Percentiles rank a stretch among this genome's conserved stretches.
phyloP scores from a whole-genome alignment of 2,329 filamentous ascomycete genomes.

The Botryotinia convoluta region DNA sequence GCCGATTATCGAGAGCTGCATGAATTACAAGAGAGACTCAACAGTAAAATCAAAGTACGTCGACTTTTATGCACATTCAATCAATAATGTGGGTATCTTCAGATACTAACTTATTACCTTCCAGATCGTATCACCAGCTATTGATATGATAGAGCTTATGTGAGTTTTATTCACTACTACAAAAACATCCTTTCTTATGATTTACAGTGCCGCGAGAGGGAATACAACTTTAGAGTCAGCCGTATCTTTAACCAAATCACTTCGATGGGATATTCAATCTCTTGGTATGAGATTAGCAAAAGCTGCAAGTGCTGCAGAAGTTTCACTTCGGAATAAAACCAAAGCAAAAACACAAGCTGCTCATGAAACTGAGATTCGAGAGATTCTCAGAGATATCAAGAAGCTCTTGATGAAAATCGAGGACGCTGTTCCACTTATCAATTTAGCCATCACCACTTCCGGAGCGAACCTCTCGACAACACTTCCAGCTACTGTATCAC shows the following conservation, averaged over 20 bases:
- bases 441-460: constrained; percentile 89
- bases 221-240: constrained; percentile 83
- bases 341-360: constrained; percentile 51
- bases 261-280: constrained; percentile 78
- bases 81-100: neutral
- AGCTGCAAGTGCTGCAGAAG: constrained; percentile 63
- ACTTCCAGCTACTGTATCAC: constrained; percentile 79
- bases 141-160: constrained; percentile 91
- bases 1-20: constrained; percentile 67
- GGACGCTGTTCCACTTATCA: constrained; percentile 86
- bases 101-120: neutral
- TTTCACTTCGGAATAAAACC: constrained; percentile 43
- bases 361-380: constrained; percentile 62
- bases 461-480: constrained; percentile 81
- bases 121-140: constrained; percentile 82
- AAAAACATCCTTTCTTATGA: constrained; percentile 34
- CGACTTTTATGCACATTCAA: neutral
- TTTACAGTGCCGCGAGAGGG: constrained; percentile 61
- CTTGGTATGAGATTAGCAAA: constrained; percentile 73
- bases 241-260: constrained; percentile 74
- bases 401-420: constrained; percentile 76
- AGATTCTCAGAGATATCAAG: constrained; percentile 73
- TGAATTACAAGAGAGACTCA: constrained; percentile 67
- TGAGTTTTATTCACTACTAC: constrained; percentile 43
- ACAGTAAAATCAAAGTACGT: constrained; percentile 78